A percentile compares a stretch with the other conserved stretches of the same genome.
These are phyloP conservation scores for Triticum aestivum DNA, from an alignment of 176 grass and related monocot species.

Conservation along the genomic window DNA sequence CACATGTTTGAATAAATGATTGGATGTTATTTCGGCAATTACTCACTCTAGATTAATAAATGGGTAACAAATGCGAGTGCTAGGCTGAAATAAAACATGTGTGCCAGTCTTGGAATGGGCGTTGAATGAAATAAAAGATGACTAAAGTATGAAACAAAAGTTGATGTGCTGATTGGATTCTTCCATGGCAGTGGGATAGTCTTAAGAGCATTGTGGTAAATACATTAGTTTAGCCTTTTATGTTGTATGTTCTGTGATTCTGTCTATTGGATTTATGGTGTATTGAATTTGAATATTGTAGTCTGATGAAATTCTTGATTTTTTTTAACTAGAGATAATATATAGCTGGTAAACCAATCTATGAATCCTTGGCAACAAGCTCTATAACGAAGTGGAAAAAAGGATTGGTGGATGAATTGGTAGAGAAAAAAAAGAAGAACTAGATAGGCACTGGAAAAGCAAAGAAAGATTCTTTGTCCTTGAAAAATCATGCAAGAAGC, in stretches of 20 bases:
- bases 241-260: not conserved
- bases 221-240: not conserved
- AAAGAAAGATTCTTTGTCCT: not conserved
- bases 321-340: not conserved
- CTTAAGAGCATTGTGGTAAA: not conserved
- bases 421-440: not conserved
- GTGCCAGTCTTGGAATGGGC: not conserved
- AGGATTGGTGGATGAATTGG: not conserved
- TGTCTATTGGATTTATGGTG: not conserved
- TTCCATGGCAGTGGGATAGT: not conserved
- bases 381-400: not conserved
- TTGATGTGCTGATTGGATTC: not conserved
- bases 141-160: not conserved
- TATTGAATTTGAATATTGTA: not conserved
- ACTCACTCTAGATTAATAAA: not conserved
- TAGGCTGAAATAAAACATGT: not conserved
- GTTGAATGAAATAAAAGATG: too few species aligned
- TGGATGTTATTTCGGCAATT: not conserved
- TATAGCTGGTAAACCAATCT: not conserved
- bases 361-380: not conserved
- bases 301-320: not conserved
- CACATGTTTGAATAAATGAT: slow-evolving; percentile 15
- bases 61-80: not conserved
- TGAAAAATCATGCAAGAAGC: not conserved
- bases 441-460: not conserved